Evolutionary conservation across 805 yeast species (phyloP).

Genomic region (Blastobotrys robertii): DNA sequence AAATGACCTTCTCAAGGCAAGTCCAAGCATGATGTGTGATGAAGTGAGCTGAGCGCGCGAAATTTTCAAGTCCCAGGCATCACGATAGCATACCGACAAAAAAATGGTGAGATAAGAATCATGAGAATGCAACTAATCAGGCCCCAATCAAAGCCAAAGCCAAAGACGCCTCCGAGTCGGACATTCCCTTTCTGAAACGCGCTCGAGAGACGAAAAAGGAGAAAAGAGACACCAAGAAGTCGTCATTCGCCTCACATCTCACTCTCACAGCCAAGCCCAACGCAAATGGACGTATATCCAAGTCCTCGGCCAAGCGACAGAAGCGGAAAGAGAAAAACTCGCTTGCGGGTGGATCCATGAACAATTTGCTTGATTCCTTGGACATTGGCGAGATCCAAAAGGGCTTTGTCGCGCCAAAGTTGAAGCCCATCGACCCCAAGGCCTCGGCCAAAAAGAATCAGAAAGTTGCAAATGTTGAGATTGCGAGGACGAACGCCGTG

Average conservation of each 20-base stretch:
- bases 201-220: conserved; percentile 12
- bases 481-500: conserved; percentile 15
- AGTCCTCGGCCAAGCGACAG: conserved; percentile 14
- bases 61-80: no score
- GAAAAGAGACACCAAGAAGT: conserved; percentile 14
- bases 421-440: conserved; percentile 11
- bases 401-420: conserved; percentile 9
- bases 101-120: no score
- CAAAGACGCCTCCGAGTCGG: no score
- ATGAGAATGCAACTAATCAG: no score
- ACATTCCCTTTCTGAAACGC: no score
- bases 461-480: conserved; percentile 17
- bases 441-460: conserved; percentile 13
- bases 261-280: conserved; percentile 1
- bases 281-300: conserved; percentile 10
- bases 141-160: no score
- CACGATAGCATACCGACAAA: no score
- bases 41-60: no score
- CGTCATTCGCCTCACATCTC: conserved; percentile 6
- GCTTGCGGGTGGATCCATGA: conserved; percentile 6
- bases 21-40: no score
- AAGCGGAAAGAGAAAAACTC: conserved; percentile 14
- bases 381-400: neutral
- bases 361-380: no score
- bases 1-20: no score